Evolutionary conservation across 495 filamentous ascomycete genomes (phyloP).

Genomic region (Friedmanniomyces simplex): DNA sequence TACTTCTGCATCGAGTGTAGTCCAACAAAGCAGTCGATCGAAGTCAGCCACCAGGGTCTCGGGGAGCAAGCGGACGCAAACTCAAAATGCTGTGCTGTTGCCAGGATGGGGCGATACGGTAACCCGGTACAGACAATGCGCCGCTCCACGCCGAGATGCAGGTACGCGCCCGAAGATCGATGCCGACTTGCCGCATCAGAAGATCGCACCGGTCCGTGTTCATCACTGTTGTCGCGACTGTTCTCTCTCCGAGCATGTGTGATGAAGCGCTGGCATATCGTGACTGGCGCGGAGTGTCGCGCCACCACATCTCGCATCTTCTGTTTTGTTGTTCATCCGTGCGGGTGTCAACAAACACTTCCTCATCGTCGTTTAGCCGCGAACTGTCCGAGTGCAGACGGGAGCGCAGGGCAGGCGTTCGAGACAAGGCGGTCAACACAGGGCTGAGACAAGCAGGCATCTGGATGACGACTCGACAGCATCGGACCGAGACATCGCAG

Average conservation of each 20-base stretch:
- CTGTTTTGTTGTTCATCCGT: background rate
- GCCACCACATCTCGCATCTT: background rate
- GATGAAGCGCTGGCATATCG: background rate
- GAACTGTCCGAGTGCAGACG: too few species aligned
- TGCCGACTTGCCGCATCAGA: background rate
- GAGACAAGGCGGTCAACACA: background rate
- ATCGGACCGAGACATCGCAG: too few species aligned
- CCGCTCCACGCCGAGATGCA: background rate
- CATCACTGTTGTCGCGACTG: background rate
- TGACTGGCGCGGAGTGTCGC: background rate
- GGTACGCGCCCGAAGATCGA: background rate
- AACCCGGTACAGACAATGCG: too few species aligned
- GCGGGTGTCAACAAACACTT: background rate
- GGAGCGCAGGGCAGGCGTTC: background rate
- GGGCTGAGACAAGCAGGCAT: background rate
- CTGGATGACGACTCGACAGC: too few species aligned
- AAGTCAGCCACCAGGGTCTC: background rate
- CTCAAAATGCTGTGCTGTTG: background rate
- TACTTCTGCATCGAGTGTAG: background rate
- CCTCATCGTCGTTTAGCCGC: background rate
- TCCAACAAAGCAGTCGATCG: background rate
- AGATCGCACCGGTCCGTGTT: background rate
- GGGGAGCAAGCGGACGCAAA: background rate
- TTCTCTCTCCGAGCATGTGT: background rate
- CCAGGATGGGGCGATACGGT: too few species aligned